Base-by-base conservation (phyloP, 129 eudicot species). In the Escallonia rubra region DNA sequence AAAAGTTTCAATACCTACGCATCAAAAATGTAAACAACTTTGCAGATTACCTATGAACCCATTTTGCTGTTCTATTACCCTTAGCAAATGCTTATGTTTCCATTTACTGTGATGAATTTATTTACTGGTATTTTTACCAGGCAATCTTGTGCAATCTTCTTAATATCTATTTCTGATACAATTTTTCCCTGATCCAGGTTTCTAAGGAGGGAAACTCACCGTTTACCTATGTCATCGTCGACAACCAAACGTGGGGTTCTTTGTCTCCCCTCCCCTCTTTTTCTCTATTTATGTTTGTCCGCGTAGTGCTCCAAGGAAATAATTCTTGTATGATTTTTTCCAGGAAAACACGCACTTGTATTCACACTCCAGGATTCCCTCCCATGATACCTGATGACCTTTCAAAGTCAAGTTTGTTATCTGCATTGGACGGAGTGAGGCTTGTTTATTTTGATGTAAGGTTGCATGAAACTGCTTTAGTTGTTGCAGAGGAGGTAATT, bases 311-410 rank as follows among this genome's bases (percentile, higher is more conserved):
- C 34, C 34, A 23, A 23, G 34, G 5, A 41, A 66, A 3, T 57
- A 41, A 4, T 41, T 45, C 59, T 41, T 45, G 49, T 41, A 64
- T 67, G 59, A 45, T 72, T 65, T 72, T 57, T 78, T 65, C 34
- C 95, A 93, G 98, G 89, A 86, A 84, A 60, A 89, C 98, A 65
- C 89, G 98, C 57, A 93, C 98, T 59, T 89, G 96, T 65, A 93
- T 93, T 61, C 87, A 89, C 79, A 89, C 95, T 57, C 98, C 98
- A 47, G 98, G 98, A 61, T 78, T 66, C 45, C 98, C 95, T 63
- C 88, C 92, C 61, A 83, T 93, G 96, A 66, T 80, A 57, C 98
- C 98, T 6, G 83, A 72, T 75, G 98, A 93, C 58, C 85, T 93
- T 72, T 71, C 92, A 49, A 41, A 70, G 69, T 73, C 92, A 64